phyloP scores from a whole-genome alignment of 2,329 filamentous ascomycete genomes.

The Hypoxylon sp. region DNA sequence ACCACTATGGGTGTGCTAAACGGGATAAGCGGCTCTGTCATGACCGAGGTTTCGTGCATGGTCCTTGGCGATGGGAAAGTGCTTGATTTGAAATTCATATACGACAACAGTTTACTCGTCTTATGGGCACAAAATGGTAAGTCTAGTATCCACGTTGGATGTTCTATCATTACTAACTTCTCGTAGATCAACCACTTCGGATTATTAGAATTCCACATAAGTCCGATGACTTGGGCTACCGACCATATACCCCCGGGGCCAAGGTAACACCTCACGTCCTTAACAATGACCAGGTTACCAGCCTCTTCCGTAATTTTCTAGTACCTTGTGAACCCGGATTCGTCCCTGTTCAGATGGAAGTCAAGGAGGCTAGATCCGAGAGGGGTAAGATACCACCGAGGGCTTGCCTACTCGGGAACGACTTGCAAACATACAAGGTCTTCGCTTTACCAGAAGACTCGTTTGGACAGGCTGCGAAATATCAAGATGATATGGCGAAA shows the following conservation, averaged over 20 bases:
- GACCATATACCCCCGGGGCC: conserved; percentile 52
- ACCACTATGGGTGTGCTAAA: conserved; percentile 68
- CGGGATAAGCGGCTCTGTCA: conserved; percentile 68
- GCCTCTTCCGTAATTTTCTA: conserved; percentile 50
- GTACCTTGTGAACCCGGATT: conserved; percentile 55
- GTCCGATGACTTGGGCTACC: conserved; percentile 57
- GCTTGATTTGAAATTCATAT: conserved; percentile 77
- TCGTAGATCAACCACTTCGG: conserved; percentile 47
- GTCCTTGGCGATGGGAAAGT: conserved; percentile 62
- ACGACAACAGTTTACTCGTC: conserved; percentile 72
- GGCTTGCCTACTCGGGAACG: conserved; percentile 66
- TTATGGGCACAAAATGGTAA: conserved; percentile 65
- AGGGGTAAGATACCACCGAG: conserved; percentile 65
- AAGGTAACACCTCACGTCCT: conserved; percentile 48
- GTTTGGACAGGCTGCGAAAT: conserved; percentile 18
- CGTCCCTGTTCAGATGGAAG: conserved; percentile 66
- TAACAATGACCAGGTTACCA: conserved; percentile 52
- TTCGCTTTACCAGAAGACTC: conserved; percentile 61
- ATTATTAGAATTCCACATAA: conserved; percentile 58
- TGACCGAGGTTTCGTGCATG: conserved; percentile 60
- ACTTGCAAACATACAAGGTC: conserved; percentile 64
- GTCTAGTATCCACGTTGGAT: conserved; percentile 1
- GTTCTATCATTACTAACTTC: conserved; percentile 15
- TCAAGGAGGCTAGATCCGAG: conserved; percentile 61
- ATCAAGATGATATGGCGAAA: conserved; percentile 5